Conservation (phyloP, 306 rosid genomes). For the Cucurbita maxima region DNA sequence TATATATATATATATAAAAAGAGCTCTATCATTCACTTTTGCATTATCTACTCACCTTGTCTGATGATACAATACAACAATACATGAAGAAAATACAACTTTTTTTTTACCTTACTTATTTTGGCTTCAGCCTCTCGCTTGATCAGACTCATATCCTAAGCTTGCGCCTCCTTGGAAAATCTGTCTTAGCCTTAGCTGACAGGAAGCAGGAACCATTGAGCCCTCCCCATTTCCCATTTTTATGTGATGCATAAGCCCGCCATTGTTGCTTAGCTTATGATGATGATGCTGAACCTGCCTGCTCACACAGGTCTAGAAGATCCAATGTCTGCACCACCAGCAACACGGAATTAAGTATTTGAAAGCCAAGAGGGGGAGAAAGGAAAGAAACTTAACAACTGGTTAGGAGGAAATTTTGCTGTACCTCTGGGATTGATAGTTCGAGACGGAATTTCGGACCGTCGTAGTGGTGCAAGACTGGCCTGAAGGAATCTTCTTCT, state of each 20-base stretch:
- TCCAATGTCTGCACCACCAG: constrained; percentile 67
- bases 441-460: constrained; percentile 99
- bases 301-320: constrained; percentile 83
- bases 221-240: constrained; percentile 14
- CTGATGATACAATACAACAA: constrained; percentile 23
- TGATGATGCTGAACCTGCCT: constrained; percentile 62
- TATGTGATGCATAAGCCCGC: not conserved
- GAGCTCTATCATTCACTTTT: not conserved
- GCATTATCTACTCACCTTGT: constrained; percentile 10
- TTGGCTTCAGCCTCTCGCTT: not conserved
- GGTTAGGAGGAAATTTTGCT: not conserved
- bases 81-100: constrained; percentile 3
- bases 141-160: constrained; percentile 45
- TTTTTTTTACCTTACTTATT: not conserved
- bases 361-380: not conserved
- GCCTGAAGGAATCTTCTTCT: constrained; percentile 98
- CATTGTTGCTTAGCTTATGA: constrained; percentile 45
- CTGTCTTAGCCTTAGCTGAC: constrained; percentile 43
- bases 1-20: not conserved
- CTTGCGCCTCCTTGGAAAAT: constrained; percentile 94
- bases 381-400: not conserved
- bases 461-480: constrained; percentile 93
- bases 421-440: constrained; percentile 94
- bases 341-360: not conserved
- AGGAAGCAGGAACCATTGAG: constrained; percentile 34